Evolutionary conservation across 495 filamentous ascomycete genomes (phyloP), one percentile per base, ranked within the genome.

Genomic region (Podospora anserina): DNA sequence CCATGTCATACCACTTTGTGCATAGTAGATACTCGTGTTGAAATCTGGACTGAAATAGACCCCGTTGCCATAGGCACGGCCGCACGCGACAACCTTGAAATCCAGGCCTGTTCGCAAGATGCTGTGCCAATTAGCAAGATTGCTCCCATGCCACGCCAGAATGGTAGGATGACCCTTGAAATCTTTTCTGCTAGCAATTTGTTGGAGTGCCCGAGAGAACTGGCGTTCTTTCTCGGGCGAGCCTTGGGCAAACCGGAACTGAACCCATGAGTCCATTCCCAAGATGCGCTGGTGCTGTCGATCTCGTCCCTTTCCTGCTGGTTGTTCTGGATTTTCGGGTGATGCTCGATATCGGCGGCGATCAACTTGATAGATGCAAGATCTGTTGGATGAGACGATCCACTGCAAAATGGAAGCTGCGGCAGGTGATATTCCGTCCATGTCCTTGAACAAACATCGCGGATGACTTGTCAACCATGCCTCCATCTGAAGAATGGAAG

Each of bases 321-420:
- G 63, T 60, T 9, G 39, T 15, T 39, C 3, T 4, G 4, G 3
- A 13, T 54, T 59, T 9, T 15, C 26, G n/a, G 20, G 26, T 20
- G 26, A 64, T 23, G 56, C n/a, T 68, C 5, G 65, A 18, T 54
- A 28, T 5, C 62, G 67, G 9, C 61, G 57, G 20, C 68, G 60
- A 61, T 77, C 76, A 15, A 77, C 67, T 70, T 93, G 88, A 60
- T 92, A 82, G 65, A 98, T 96, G 70, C 88, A 94, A 2, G 94
- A 95, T 53, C 92, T 83, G 73, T 97, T 97, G 0, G 93, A 96
- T 1, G 92, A 91, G 64, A 98, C 88, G 69, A 98, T 91, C 94
- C 94, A 97, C 67, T 91, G 85, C 19, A 97, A 81, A 5, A 96
- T 74, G 30, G 88, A 86, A 5, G 92, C 75, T 2, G 90, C 87